Evolutionary conservation across 305 asterid species (phyloP).

Genomic region (Solanum hybrid): DNA sequence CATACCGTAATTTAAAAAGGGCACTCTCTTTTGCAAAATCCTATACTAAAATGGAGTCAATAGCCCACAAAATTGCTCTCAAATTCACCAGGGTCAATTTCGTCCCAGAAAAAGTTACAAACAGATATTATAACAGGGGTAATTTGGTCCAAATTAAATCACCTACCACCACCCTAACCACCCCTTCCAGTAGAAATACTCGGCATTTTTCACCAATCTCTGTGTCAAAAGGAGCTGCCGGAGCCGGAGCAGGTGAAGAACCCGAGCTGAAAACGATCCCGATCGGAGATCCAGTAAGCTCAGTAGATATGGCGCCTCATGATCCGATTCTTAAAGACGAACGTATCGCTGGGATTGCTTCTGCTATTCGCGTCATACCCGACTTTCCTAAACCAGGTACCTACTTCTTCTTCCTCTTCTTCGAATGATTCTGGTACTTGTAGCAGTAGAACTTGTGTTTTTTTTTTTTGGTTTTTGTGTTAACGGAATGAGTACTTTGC

Average conservation of each 20-base stretch:
- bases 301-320: slow-evolving; percentile 33
- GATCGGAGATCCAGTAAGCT: slow-evolving; percentile 13
- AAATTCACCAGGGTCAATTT: slow-evolving; percentile 13
- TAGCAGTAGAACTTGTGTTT: not conserved
- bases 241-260: slow-evolving; percentile 23
- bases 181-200: slow-evolving; percentile 3
- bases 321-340: slow-evolving; percentile 27
- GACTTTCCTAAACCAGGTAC: slow-evolving; percentile 88
- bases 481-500: not conserved
- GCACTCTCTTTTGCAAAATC: not conserved
- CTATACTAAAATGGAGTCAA: slow-evolving; percentile 16
- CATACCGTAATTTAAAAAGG: not conserved
- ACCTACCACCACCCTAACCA: slow-evolving; percentile 19
- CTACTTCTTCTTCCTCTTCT: not conserved
- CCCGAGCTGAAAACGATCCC: not conserved
- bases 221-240: not conserved
- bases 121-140: slow-evolving; percentile 7
- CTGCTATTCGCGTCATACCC: slow-evolving; percentile 75
- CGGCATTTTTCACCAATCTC: slow-evolving; percentile 8
- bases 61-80: slow-evolving; percentile 2
- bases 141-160: slow-evolving; percentile 23
- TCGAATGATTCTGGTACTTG: not conserved
- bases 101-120: slow-evolving; percentile 9
- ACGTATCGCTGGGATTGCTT: slow-evolving; percentile 60
- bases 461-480: not conserved